Evolutionary conservation across 2,329 filamentous ascomycete genomes (phyloP), one percentile per base, ranked within the genome.

Genomic region (Escovopsis sp.): DNA sequence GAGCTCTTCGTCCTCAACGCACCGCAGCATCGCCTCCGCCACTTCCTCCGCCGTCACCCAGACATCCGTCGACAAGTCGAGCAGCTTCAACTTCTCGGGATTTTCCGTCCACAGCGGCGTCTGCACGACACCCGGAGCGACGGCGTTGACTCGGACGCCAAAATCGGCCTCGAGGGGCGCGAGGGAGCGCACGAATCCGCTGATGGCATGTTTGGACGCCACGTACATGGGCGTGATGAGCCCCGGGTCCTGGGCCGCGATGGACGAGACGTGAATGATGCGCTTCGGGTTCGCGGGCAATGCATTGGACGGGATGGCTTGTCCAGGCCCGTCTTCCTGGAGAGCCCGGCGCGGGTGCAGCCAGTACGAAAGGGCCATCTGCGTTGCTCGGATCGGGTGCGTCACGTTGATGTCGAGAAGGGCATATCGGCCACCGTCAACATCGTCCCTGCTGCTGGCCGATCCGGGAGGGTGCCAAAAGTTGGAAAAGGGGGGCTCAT

Each of bases 351-450:
- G 53, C 33, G 45, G 49, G 46, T 52, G 49, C 8, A 57, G 59
- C 61, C 63, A 66, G 46, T 63, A 48, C 4, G 55, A 52, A 32
- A 65, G 54, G 33, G 60, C 63, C 26, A 66, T 49, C 50, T 65
- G 61, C 32, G 55, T 59, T 37, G 62, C 46, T 15, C 61, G 57
- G 35, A 64, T 59, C 2, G 63, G 63, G 23, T 58, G 53, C 8
- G 55, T 50, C 30, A 65, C 49, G 45, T 65, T 66, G 41, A 64
- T 55, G 41, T 60, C 59, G 3, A 65, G 41, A 15, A 57, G 51
- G 30, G 52, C 52, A 39, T 65, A 65, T 38, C 54, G 54, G 2
- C 59, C 9, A 39, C 36, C 26, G 53, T 59, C 15, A 46, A 41
- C 6, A 9, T 49, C 52, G 36, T 56, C 47, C 6, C 51, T 51